A percentile compares a stretch with the other conserved stretches of the same genome.
These are phyloP conservation scores for Cercospora zeae-maydis DNA, from an alignment of 2,329 filamentous ascomycete species.

Conservation along the genomic window DNA sequence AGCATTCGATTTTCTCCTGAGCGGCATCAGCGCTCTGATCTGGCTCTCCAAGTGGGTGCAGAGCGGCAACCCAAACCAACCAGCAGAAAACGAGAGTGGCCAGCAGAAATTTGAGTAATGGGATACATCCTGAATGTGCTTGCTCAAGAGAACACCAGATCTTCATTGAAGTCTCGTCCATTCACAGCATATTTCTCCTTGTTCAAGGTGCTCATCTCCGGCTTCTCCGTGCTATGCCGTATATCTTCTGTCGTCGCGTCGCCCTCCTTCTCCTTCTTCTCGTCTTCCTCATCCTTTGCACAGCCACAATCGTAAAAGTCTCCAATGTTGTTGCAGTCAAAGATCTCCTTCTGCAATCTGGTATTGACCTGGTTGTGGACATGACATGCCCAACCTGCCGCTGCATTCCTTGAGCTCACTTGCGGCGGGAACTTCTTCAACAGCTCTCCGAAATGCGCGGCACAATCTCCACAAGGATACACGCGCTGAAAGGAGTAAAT, in stretches of 20 bases:
- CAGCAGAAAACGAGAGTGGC: background rate
- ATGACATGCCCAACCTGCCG: conserved; percentile 64
- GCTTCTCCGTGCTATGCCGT: conserved; percentile 21
- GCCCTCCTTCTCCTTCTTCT: conserved; percentile 13
- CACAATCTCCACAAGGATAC: conserved; percentile 66
- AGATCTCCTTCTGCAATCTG: conserved; percentile 57
- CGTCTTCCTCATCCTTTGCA: conserved; percentile 48
- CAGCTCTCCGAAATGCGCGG: conserved; percentile 59
- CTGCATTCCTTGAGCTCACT: conserved; percentile 57
- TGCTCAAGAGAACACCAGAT: conserved; percentile 21
- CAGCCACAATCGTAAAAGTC: conserved; percentile 67
- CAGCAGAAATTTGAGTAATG: background rate
- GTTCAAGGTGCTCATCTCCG: conserved; percentile 30
- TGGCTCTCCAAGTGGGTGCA: conserved; percentile 15
- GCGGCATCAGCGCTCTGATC: conserved; percentile 17
- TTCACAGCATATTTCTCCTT: conserved; percentile 32
- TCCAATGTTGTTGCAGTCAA: conserved; percentile 62
- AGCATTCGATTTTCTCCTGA: conserved; percentile 31
- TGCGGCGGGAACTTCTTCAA: conserved; percentile 62
- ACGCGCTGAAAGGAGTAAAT: conserved; percentile 62
- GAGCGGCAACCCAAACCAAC: background rate
- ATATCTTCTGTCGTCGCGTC: conserved; percentile 12
- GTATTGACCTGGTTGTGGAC: conserved; percentile 65
- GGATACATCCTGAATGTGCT: background rate
- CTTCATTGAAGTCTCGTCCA: conserved; percentile 33